A percentile compares a stretch with the other conserved stretches of the same genome.
These are phyloP conservation scores for Pelargonium myrrhifolium DNA, from an alignment of 441 rosid genomes.

Conservation along the genomic window DNA sequence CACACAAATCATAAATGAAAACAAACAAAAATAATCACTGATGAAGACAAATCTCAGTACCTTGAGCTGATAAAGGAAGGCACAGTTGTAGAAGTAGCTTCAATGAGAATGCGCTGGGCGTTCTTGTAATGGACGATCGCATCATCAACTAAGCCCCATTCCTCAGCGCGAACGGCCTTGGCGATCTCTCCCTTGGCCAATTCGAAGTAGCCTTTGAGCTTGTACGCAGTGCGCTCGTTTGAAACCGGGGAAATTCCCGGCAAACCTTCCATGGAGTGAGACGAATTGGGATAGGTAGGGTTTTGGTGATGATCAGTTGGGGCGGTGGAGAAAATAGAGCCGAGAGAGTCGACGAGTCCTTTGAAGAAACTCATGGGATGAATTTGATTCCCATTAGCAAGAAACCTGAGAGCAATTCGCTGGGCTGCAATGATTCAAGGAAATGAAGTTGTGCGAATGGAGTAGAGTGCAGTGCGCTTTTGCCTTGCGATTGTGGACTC, in stretches of 20 bases:
- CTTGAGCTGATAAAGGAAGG: conserved; percentile 63
- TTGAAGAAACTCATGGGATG: conserved; percentile 56
- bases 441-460: no score
- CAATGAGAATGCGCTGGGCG: conserved; percentile 60
- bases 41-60: conserved; percentile 24
- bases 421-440: no score
- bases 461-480: no score
- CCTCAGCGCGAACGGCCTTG: conserved; percentile 76
- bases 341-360: conserved; percentile 54
- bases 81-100: conserved; percentile 54
- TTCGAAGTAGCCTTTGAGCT: conserved; percentile 80
- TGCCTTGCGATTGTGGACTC: no score
- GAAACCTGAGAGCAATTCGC: no score
- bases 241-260: conserved; percentile 31
- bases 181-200: conserved; percentile 74
- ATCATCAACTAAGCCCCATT: conserved; percentile 74
- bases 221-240: conserved; percentile 75
- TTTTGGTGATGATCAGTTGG: conserved; percentile 25
- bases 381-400: neutral
- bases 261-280: conserved; percentile 37
- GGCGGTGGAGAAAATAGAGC: conserved; percentile 45
- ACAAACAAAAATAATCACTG: neutral
- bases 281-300: conserved; percentile 21
- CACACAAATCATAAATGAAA: neutral
- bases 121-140: conserved; percentile 64